These are phyloP conservation scores for Saturnispora sanitii DNA, from an alignment of 805 yeast species.

Conservation along the genomic window DNA sequence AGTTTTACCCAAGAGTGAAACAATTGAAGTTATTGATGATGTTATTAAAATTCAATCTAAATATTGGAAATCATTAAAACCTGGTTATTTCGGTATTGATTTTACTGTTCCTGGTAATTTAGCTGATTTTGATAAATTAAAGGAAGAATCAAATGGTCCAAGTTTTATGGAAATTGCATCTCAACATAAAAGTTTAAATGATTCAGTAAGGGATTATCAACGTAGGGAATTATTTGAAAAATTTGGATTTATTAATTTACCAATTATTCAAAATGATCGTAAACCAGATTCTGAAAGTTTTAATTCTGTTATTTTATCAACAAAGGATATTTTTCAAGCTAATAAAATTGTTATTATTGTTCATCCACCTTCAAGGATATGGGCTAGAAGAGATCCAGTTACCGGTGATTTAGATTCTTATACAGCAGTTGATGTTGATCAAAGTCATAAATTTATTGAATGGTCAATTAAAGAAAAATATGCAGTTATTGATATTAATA, in stretches of 20 bases:
- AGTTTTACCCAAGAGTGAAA: constrained; percentile 60
- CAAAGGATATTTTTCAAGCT: constrained; percentile 55
- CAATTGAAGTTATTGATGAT: constrained; percentile 70
- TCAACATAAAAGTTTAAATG: constrained; percentile 47
- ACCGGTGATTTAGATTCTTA: constrained; percentile 70
- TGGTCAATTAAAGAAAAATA: constrained; percentile 51
- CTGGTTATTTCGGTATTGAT: constrained; percentile 41
- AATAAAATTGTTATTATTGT: constrained; percentile 60
- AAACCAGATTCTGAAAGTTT: constrained; percentile 38
- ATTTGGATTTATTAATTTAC: constrained; percentile 56
- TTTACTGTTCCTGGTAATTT: constrained; percentile 23
- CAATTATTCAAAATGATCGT: constrained; percentile 36
- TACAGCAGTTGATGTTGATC: constrained; percentile 66
- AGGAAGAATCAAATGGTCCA: constrained; percentile 33
- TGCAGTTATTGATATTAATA: constrained; percentile 77
- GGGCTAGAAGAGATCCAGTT: constrained; percentile 77
- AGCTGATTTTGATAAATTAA: constrained; percentile 27
- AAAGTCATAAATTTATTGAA: constrained; percentile 57
- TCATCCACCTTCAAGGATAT: constrained; percentile 87
- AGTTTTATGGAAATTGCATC: constrained; percentile 28
- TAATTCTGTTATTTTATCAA: constrained; percentile 53
- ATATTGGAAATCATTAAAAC: constrained; percentile 79
- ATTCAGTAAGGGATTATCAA: constrained; percentile 69
- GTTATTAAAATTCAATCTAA: constrained; percentile 72
- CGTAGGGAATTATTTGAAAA: constrained; percentile 43